phyloP scores from a whole-genome alignment of 2,329 filamentous ascomycete genomes.

The Thermoascus crustaceus region DNA sequence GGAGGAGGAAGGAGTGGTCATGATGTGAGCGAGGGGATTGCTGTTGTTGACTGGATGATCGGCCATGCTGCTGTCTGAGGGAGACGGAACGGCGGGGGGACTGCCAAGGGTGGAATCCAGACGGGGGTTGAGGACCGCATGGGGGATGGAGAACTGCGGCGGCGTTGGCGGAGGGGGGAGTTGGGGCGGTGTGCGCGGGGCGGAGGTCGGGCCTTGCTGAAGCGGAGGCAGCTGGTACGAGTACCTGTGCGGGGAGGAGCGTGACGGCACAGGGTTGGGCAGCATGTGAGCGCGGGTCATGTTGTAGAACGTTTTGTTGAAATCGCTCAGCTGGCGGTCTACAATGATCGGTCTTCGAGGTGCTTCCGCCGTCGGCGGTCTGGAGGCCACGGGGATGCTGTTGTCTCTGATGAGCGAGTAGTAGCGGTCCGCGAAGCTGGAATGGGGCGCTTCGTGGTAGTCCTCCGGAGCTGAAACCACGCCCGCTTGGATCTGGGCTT shows the following conservation, averaged over 20 bases:
- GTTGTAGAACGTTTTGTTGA: slow-evolving; percentile 27
- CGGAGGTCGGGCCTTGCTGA: slow-evolving; percentile 6
- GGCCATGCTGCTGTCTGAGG: slow-evolving; percentile 9
- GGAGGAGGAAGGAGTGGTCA: slow-evolving; percentile 1
- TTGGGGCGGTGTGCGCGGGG: slow-evolving; percentile 3
- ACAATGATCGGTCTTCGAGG: slow-evolving; percentile 4
- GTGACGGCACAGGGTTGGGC: slow-evolving; percentile 15
- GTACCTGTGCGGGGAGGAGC: slow-evolving; percentile 17
- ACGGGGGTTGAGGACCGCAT: slow-evolving; percentile 1
- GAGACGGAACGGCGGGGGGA: slow-evolving; percentile 11
- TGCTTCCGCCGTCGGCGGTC: neutral
- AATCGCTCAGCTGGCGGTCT: slow-evolving; percentile 20
- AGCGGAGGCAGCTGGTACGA: slow-evolving; percentile 15
- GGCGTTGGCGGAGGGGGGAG: neutral
- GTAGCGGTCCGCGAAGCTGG: slow-evolving; percentile 1
- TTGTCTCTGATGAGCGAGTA: slow-evolving; percentile 7
- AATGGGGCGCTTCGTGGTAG: neutral
- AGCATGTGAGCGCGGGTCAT: slow-evolving; percentile 26
- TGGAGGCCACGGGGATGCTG: neutral
- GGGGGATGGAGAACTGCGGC: neutral
- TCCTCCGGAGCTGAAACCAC: slow-evolving; percentile 17
- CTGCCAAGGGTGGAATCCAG: slow-evolving; percentile 6
- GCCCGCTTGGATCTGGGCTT: slow-evolving; percentile 35
- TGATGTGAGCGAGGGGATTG: slow-evolving; percentile 6
- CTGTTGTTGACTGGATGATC: slow-evolving; percentile 5